Conservation (phyloP, 768 basidiomycete genomes). For the Lentinula sp. region DNA sequence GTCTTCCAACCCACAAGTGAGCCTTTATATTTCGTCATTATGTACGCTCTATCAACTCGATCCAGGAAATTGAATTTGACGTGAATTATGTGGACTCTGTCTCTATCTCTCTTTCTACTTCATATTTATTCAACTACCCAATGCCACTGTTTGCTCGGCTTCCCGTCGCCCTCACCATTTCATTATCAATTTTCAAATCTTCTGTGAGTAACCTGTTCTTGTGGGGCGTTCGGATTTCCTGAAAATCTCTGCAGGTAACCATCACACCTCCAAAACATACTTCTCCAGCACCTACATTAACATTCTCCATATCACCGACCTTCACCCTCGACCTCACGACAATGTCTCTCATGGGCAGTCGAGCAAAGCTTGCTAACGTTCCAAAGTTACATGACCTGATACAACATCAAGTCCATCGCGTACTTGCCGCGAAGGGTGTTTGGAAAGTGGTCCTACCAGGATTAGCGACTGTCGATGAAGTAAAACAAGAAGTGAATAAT, state of each 20-base stretch:
- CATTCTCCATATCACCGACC: slow-evolving; percentile 73
- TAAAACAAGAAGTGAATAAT: slow-evolving; percentile 29
- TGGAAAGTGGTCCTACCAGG: slow-evolving; percentile 71
- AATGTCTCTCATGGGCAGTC: slow-evolving; percentile 88
- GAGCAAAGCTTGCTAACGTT: slow-evolving; percentile 96
- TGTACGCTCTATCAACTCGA: background rate
- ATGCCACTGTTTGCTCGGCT: slow-evolving; percentile 77
- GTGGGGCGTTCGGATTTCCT: background rate
- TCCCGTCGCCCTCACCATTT: slow-evolving; percentile 76
- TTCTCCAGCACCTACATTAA: slow-evolving; percentile 53
- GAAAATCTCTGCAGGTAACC: slow-evolving; percentile 39
- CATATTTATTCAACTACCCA: slow-evolving; percentile 80
- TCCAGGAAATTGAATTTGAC: slow-evolving; percentile 76
- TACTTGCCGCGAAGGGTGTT: slow-evolving; percentile 50
- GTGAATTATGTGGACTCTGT: slow-evolving; percentile 79
- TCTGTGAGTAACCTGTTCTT: slow-evolving; percentile 34
- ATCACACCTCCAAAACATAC: slow-evolving; percentile 55
- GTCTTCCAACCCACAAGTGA: slow-evolving; percentile 23
- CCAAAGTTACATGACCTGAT: slow-evolving; percentile 97
- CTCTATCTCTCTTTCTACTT: slow-evolving; percentile 79
- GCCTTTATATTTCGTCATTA: slow-evolving; percentile 8
- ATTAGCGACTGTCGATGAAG: slow-evolving; percentile 32
- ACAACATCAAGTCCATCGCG: slow-evolving; percentile 70
- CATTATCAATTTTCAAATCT: slow-evolving; percentile 68
- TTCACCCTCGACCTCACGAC: slow-evolving; percentile 85